Base-by-base conservation (phyloP, 495 filamentous ascomycete species). In the Aspergillus sparsus region DNA sequence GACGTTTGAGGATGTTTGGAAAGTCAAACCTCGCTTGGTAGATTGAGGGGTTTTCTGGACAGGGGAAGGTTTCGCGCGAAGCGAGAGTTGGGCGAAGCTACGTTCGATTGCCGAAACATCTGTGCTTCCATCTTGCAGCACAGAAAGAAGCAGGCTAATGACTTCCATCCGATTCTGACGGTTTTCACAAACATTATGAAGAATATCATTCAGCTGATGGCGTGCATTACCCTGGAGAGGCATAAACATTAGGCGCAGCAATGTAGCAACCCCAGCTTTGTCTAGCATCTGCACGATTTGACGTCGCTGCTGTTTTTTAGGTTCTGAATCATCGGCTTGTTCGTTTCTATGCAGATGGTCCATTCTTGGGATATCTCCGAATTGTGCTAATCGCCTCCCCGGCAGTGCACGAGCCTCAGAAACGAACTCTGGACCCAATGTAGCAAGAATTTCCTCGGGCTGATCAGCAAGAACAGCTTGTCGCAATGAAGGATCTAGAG, bases 181-280 rank as follows among this genome's bases (percentile, higher is more conserved):
- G 70, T 99, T 98, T 74, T 95, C 87, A 67, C 90, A 97, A 49
- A 96, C 87, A 62, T 94, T 88, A 63, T 88, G 82, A 34, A 99
- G 86, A 58, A 98, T 89, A 49, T 89, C 86, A 66, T 92, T 89
- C 15, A 99, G 81, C 34, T 88, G 89, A 53, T 83, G 83, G 59
- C 91, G 89, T 37, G 90, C 87, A 58, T 85, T 92, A 35, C 89
- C 89, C 55, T 92, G 89, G 61, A 96, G 90, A 45, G 90, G 88
- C 61, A 97, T 88, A 69, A 99, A 99, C 93, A 99, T 97, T 11
- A 99, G 80, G 13, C 94, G 90, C 36, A 99, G 82, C 7, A 99
- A 75, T 10, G 94, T 97, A 21, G 95, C 94, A 70, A 99, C 86
- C 31, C 94, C 94, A 55, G 92, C 82, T 70, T 96, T 97, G 74